Evolutionary conservation across 306 rosid genomes (phyloP).

Genomic region (Fagus crenata): DNA sequence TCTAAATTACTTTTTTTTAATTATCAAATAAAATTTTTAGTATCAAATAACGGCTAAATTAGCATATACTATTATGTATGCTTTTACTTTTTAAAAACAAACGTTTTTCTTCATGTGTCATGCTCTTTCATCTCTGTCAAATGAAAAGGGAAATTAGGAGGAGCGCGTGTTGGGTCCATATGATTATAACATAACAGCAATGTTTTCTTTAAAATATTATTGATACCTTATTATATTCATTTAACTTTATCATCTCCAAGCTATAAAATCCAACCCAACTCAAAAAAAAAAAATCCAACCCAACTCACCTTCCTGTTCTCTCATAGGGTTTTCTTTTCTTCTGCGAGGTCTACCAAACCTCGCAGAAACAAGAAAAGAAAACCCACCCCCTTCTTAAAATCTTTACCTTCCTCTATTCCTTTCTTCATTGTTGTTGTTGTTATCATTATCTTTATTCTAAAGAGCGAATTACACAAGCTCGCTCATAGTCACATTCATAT

Average conservation of each 20-base stretch:
- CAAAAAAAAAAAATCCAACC: constrained; percentile 28
- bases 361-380: constrained; percentile 48
- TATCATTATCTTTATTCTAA: neutral
- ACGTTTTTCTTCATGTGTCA: neutral
- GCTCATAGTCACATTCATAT: neutral
- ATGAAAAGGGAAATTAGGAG: constrained; percentile 18
- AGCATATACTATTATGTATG: neutral
- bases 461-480: neutral
- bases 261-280: constrained; percentile 40
- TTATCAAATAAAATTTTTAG: too few relatives aligned
- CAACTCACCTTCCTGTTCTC: constrained; percentile 26
- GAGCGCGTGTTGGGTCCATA: constrained; percentile 35
- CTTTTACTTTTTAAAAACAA: constrained; percentile 8
- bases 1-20: too few relatives aligned
- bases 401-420: neutral
- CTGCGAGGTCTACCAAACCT: constrained; percentile 44
- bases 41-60: too few relatives aligned
- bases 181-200: neutral
- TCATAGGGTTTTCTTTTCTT: constrained; percentile 43
- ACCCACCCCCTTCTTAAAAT: constrained; percentile 13
- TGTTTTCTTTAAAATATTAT: neutral
- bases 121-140: constrained; percentile 6
- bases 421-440: neutral
- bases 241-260: neutral
- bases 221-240: neutral